Evolutionary conservation across 164 flowering plant genomes (phyloP).

Genomic region (Nymphaea colorata): DNA sequence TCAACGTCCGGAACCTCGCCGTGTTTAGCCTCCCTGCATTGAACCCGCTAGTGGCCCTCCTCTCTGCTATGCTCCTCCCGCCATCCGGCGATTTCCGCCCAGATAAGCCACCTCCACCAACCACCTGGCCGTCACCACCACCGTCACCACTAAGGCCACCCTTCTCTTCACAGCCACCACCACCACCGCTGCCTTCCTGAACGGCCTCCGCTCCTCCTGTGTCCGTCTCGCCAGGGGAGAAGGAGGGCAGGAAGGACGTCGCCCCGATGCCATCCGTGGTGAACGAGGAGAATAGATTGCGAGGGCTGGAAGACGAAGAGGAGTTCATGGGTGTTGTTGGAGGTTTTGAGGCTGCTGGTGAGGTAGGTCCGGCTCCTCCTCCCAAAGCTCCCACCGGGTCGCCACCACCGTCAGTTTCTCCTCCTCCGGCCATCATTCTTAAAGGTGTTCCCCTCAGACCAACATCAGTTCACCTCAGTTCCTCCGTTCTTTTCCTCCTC

Average conservation of each 20-base stretch:
- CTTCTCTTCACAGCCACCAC: neutral
- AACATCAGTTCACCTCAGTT: no score
- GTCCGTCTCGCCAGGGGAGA: neutral
- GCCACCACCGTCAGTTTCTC: neutral
- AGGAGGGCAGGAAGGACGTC: neutral
- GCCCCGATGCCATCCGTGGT: no score
- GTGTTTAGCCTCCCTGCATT: constrained; percentile 43
- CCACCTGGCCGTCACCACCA: constrained; percentile 6
- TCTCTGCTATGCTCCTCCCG: constrained; percentile 44
- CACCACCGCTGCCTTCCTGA: neutral
- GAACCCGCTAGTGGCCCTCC: constrained; percentile 62
- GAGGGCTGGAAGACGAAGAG: neutral
- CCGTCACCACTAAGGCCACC: neutral
- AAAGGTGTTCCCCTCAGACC: no score
- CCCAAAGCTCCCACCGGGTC: neutral
- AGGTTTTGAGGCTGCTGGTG: no score
- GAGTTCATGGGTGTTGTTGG: neutral
- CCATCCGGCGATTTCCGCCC: constrained; percentile 5
- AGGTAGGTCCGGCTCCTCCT: neutral
- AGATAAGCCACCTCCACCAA: constrained; percentile 3
- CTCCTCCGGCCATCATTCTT: neutral
- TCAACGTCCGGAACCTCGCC: constrained; percentile 22
- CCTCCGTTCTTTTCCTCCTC: no score
- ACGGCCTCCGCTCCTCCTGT: neutral
- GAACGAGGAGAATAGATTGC: neutral